These are phyloP conservation scores for Thermochaetoides thermophila DNA, from an alignment of 495 filamentous ascomycete species.

Conservation along the genomic window DNA sequence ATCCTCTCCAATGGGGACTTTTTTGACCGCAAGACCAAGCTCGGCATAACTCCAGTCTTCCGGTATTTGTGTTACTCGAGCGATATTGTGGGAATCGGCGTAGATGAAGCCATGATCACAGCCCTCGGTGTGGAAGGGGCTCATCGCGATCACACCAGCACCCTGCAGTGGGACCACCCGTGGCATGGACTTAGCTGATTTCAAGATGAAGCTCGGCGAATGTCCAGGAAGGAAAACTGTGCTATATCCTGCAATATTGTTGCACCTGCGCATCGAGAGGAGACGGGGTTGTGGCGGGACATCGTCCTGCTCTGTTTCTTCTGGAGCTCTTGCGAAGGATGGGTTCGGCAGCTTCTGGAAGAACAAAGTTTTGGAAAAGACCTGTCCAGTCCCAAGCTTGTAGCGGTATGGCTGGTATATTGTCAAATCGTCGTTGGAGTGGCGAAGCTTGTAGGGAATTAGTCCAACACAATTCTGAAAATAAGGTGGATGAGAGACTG, in stretches of 20 bases:
- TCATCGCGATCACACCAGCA: constrained; percentile 47
- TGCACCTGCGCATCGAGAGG: constrained; percentile 43
- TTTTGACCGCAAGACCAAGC: constrained; percentile 52
- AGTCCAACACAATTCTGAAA: too few species aligned
- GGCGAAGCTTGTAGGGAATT: constrained; percentile 54
- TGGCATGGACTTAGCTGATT: constrained; percentile 57
- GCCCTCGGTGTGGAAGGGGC: constrained; percentile 53
- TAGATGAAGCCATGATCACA: constrained; percentile 73
- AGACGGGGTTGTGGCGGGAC: constrained; percentile 26
- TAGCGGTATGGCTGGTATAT: constrained; percentile 68
- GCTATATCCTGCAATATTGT: constrained; percentile 58
- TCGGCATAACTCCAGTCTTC: constrained; percentile 46
- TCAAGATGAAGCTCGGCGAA: constrained; percentile 66
- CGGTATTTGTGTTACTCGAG: constrained; percentile 55
- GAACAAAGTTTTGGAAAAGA: constrained; percentile 37
- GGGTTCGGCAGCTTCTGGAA: constrained; percentile 64
- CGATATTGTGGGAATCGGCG: constrained; percentile 48
- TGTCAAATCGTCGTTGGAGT: constrained; percentile 64
- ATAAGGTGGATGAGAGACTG: too few species aligned
- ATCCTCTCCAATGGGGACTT: constrained; percentile 53
- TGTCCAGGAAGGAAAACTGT: constrained; percentile 67
- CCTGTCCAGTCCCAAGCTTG: constrained; percentile 11
- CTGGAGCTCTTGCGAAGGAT: constrained; percentile 38
- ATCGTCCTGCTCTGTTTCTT: constrained; percentile 21
- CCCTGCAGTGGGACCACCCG: constrained; percentile 57